phyloP scores from a whole-genome alignment of 1,284 basidiomycete genomes.

The Neotropicomus parvogracilis region DNA sequence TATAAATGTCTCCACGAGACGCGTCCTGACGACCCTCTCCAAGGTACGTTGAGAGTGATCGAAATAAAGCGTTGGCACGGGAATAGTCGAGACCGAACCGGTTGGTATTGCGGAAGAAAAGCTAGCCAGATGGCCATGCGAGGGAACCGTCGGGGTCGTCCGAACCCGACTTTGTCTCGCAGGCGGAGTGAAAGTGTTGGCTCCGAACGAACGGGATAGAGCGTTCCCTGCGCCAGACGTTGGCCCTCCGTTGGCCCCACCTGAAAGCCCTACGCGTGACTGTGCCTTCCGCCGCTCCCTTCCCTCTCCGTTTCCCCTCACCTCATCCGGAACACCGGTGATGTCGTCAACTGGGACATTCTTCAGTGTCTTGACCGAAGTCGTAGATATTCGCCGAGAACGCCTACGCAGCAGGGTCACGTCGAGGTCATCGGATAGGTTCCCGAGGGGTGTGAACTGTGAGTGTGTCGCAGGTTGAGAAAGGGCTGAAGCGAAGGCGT shows the following conservation, averaged over 20 bases:
- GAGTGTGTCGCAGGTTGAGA: slow-evolving; percentile 57
- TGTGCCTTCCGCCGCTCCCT: slow-evolving; percentile 39
- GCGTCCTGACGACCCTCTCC: slow-evolving; percentile 66
- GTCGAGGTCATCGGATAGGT: slow-evolving; percentile 67
- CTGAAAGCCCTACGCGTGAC: slow-evolving; percentile 39
- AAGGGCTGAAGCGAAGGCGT: slow-evolving; percentile 70
- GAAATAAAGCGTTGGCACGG: slow-evolving; percentile 36
- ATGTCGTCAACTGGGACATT: slow-evolving; percentile 47
- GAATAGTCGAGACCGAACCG: slow-evolving; percentile 10
- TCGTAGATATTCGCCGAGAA: slow-evolving; percentile 56
- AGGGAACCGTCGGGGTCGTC: slow-evolving; percentile 51
- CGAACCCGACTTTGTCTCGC: slow-evolving; percentile 42
- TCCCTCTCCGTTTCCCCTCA: slow-evolving; percentile 31
- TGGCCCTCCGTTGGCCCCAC: slow-evolving; percentile 26
- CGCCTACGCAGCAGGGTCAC: slow-evolving; percentile 56
- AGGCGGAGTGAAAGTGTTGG: slow-evolving; percentile 25
- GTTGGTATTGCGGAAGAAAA: slow-evolving; percentile 12
- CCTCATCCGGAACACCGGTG: slow-evolving; percentile 25
- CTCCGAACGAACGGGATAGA: slow-evolving; percentile 19
- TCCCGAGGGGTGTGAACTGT: slow-evolving; percentile 52
- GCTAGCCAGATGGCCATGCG: slow-evolving; percentile 27
- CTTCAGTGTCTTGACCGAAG: slow-evolving; percentile 51
- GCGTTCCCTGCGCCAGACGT: slow-evolving; percentile 25
- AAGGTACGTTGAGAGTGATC: slow-evolving; percentile 64
- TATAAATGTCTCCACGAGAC: slow-evolving; percentile 77